These are phyloP conservation scores for Lecanicillium sp. DNA, from an alignment of 2,329 filamentous ascomycete species.

Conservation along the genomic window DNA sequence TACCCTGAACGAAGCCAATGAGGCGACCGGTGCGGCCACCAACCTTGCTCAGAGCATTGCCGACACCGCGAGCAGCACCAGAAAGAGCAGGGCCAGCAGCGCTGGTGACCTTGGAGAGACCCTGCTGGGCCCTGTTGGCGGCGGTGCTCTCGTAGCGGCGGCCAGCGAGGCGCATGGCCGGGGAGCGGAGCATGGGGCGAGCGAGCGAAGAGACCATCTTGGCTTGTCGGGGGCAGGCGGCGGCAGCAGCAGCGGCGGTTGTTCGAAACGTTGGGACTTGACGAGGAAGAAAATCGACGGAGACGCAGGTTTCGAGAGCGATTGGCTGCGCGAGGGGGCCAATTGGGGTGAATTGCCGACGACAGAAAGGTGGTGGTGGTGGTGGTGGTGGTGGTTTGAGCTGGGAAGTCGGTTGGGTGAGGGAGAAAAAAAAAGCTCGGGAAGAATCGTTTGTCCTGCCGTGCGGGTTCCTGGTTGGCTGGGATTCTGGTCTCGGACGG, in stretches of 20 bases:
- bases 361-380: too few relatives aligned
- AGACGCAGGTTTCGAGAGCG: constrained; percentile 14
- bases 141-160: constrained; percentile 55
- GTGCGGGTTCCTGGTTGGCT: constrained; percentile 6
- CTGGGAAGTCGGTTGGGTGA: constrained; percentile 18
- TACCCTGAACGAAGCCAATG: constrained; percentile 79
- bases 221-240: constrained; percentile 4
- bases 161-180: constrained; percentile 36
- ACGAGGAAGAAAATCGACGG: constrained; percentile 16
- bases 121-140: constrained; percentile 58
- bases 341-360: constrained; percentile 12
- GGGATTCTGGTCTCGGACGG: background rate
- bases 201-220: constrained; percentile 27
- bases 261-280: constrained; percentile 19
- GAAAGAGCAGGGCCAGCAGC: constrained; percentile 71
- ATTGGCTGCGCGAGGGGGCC: constrained; percentile 12
- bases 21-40: constrained; percentile 77
- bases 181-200: constrained; percentile 37
- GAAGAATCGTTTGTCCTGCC: constrained; percentile 29
- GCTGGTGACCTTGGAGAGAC: constrained; percentile 71
- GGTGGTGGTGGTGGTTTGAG: too few relatives aligned
- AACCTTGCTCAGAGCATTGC: constrained; percentile 61
- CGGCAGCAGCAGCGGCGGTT: too few relatives aligned
- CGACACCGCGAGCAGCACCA: constrained; percentile 60
- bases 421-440: constrained; percentile 40